phyloP scores from a whole-genome alignment of 116 monocot species.

The Cymodocea nodosa region DNA sequence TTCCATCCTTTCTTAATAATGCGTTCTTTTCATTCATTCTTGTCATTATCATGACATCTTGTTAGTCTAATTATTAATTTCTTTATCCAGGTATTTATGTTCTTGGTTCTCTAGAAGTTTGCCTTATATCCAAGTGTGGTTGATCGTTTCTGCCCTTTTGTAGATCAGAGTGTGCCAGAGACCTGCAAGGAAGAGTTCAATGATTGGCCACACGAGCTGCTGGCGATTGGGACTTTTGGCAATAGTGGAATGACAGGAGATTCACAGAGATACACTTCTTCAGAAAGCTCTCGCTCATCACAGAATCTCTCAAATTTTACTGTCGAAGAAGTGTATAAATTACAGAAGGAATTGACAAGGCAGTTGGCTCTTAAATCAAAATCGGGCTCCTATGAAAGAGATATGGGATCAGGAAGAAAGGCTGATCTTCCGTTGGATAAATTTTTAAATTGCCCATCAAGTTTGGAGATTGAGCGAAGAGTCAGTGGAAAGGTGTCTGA shows the following conservation, averaged over 20 bases:
- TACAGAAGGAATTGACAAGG: conserved; percentile 44
- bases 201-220: conserved; percentile 52
- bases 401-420: background rate
- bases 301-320: conserved; percentile 35
- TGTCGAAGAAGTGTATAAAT: conserved; percentile 48
- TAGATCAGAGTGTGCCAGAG: conserved; percentile 12
- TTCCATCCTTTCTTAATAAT: no score
- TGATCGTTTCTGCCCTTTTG: background rate
- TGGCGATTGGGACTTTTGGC: conserved; percentile 78
- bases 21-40: no score
- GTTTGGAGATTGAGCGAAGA: conserved; percentile 21
- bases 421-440: conserved; percentile 11
- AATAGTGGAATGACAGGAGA: conserved; percentile 13
- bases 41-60: no score
- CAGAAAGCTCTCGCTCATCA: conserved; percentile 13
- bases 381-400: conserved; percentile 6
- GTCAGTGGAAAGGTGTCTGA: background rate
- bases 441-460: conserved; percentile 38
- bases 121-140: no score
- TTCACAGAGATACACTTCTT: conserved; percentile 9
- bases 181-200: conserved; percentile 35
- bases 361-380: conserved; percentile 26
- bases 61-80: no score
- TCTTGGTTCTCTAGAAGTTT: no score
- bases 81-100: no score